Conservation (phyloP, 1,139 yeast species). For the Hemisphaericaspora subhashii region DNA sequence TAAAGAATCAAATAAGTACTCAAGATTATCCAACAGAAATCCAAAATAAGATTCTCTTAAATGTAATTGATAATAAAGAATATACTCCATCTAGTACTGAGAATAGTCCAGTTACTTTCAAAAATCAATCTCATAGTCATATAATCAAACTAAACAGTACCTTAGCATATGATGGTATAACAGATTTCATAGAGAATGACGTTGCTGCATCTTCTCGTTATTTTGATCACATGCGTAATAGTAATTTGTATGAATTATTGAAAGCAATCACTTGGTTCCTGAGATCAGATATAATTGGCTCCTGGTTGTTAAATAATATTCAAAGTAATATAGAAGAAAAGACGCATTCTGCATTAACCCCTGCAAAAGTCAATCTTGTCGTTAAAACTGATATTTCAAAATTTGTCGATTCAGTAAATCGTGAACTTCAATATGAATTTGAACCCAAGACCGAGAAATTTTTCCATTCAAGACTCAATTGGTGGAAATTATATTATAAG, state of each 20-base stretch:
- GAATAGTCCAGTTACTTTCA: slow-evolving; percentile 27
- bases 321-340: slow-evolving; percentile 9
- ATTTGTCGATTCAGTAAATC: slow-evolving; percentile 35
- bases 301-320: slow-evolving; percentile 29
- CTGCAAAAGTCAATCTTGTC: slow-evolving; percentile 8
- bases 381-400: slow-evolving; percentile 23
- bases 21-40: slow-evolving; percentile 16
- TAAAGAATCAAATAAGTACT: slow-evolving; percentile 27
- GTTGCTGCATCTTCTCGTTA: slow-evolving; percentile 33
- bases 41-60: slow-evolving; percentile 28
- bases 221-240: slow-evolving; percentile 29
- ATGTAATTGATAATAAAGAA: slow-evolving; percentile 42
- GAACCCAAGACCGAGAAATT: slow-evolving; percentile 32
- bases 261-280: slow-evolving; percentile 34
- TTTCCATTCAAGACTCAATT: slow-evolving; percentile 32
- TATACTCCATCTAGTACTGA: slow-evolving; percentile 40
- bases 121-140: slow-evolving; percentile 19
- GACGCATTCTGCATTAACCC: slow-evolving; percentile 3
- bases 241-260: slow-evolving; percentile 38
- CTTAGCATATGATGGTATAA: slow-evolving; percentile 32
- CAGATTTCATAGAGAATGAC: slow-evolving; percentile 30
- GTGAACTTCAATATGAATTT: slow-evolving; percentile 38
- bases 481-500: slow-evolving; percentile 48
- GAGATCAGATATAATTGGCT: slow-evolving; percentile 21
- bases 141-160: slow-evolving; percentile 37